These are phyloP conservation scores for Boletus holoroseus DNA, from an alignment of 1,284 basidiomycete genomes.

Conservation along the genomic window DNA sequence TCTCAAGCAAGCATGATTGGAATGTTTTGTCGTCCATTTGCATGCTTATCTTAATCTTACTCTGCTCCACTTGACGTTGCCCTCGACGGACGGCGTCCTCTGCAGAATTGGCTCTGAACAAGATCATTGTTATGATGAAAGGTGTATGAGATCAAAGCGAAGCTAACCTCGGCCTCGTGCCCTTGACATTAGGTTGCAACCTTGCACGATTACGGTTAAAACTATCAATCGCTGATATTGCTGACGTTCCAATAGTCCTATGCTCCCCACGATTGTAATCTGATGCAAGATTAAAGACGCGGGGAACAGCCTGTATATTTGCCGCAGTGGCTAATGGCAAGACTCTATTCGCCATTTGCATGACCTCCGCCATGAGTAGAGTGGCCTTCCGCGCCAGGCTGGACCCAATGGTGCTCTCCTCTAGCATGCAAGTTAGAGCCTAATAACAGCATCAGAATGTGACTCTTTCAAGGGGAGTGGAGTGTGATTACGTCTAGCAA, in stretches of 20 bases:
- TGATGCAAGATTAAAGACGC: slow-evolving; percentile 79
- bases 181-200: slow-evolving; percentile 53
- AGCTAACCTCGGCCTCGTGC: slow-evolving; percentile 54
- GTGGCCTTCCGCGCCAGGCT: slow-evolving; percentile 83
- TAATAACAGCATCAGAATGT: slow-evolving; percentile 31
- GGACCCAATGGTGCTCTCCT: slow-evolving; percentile 66
- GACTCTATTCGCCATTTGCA: slow-evolving; percentile 84
- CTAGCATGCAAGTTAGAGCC: slow-evolving; percentile 80
- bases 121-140: background rate
- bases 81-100: slow-evolving; percentile 84
- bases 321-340: slow-evolving; percentile 83
- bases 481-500: slow-evolving; percentile 66
- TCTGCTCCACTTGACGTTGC: slow-evolving; percentile 88
- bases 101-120: slow-evolving; percentile 70
- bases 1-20: slow-evolving; percentile 76
- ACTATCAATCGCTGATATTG: slow-evolving; percentile 85
- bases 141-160: background rate
- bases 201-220: slow-evolving; percentile 81
- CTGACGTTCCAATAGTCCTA: slow-evolving; percentile 78
- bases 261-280: slow-evolving; percentile 69
- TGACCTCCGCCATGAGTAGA: slow-evolving; percentile 85
- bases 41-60: slow-evolving; percentile 82
- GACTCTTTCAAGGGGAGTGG: background rate
- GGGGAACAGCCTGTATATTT: slow-evolving; percentile 80
- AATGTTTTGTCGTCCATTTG: slow-evolving; percentile 92